A percentile compares a stretch with the other conserved stretches of the same genome.
Conservation (phyloP, 345 rosid species). For the Gossypium longicalyx region DNA sequence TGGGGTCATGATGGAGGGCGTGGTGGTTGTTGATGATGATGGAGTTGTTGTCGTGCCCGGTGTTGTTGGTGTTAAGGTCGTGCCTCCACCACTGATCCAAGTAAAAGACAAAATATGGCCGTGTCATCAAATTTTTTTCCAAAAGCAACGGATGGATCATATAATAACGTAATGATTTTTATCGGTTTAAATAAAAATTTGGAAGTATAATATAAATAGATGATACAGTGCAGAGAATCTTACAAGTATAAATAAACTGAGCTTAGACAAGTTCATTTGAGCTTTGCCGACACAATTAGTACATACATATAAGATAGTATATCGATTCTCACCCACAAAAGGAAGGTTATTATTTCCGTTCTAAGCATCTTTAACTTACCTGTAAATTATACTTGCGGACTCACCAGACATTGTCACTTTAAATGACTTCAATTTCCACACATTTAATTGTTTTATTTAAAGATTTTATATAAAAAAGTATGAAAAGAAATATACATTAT, state of each 20-base stretch:
- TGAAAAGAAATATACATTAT: too few species aligned
- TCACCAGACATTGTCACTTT: too few species aligned
- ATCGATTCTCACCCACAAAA: too few species aligned
- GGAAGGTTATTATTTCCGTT: too few species aligned
- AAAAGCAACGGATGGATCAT: not conserved
- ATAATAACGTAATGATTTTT: not conserved
- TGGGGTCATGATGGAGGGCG: not conserved
- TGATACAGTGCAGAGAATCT: too few species aligned
- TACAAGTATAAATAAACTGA: not conserved
- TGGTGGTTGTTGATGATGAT: not conserved
- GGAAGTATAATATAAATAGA: too few species aligned
- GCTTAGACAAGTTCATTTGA: not conserved
- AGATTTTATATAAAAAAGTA: too few species aligned
- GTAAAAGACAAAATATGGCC: not conserved
- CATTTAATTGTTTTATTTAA: too few species aligned
- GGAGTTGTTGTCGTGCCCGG: not conserved
- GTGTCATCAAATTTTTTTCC: not conserved
- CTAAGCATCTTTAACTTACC: too few species aligned
- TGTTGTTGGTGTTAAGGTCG: not conserved
- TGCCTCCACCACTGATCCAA: not conserved
- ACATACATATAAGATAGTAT: not conserved
- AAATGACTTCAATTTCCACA: too few species aligned
- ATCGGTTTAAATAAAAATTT: too few species aligned
- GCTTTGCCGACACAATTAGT: not conserved
- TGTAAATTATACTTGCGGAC: too few species aligned